Evolutionary conservation across 768 basidiomycete genomes (phyloP).

Genomic region (Leucocoprinus sp.): DNA sequence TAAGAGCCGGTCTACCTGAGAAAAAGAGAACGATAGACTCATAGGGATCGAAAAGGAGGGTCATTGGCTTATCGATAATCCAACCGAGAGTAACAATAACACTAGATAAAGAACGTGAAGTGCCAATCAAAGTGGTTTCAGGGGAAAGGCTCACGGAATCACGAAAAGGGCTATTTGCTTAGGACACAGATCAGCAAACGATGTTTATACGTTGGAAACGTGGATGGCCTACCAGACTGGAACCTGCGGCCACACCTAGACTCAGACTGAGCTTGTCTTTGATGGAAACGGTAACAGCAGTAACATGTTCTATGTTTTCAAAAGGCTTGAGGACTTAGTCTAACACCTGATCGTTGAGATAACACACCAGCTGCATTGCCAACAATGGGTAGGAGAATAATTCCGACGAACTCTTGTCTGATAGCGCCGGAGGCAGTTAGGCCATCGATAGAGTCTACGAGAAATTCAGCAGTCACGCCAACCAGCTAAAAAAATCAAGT

Average conservation of each 20-base stretch:
- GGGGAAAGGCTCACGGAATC: slow-evolving; percentile 51
- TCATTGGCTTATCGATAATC: slow-evolving; percentile 73
- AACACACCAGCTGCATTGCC: slow-evolving; percentile 73
- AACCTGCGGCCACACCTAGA: slow-evolving; percentile 84
- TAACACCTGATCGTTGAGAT: neutral
- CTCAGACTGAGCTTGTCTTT: slow-evolving; percentile 86
- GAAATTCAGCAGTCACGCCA: slow-evolving; percentile 56
- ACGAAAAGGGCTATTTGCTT: slow-evolving; percentile 86
- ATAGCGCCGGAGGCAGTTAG: slow-evolving; percentile 51
- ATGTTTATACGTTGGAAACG: neutral
- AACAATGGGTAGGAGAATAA: slow-evolving; percentile 83
- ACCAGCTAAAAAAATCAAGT: slow-evolving; percentile 37
- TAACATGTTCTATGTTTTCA: slow-evolving; percentile 62
- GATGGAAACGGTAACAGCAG: slow-evolving; percentile 85
- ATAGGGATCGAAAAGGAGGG: slow-evolving; percentile 83
- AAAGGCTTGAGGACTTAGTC: neutral
- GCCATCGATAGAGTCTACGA: slow-evolving; percentile 79
- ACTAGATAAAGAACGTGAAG: slow-evolving; percentile 23
- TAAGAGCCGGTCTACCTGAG: slow-evolving; percentile 23
- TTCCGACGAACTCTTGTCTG: slow-evolving; percentile 74
- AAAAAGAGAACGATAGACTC: slow-evolving; percentile 62
- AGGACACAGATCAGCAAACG: slow-evolving; percentile 7
- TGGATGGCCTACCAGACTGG: slow-evolving; percentile 54
- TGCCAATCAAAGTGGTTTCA: neutral
- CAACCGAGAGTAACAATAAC: slow-evolving; percentile 74